Conservation (phyloP, 108 stramenopile species). For the Poteriospumella lacustris region DNA sequence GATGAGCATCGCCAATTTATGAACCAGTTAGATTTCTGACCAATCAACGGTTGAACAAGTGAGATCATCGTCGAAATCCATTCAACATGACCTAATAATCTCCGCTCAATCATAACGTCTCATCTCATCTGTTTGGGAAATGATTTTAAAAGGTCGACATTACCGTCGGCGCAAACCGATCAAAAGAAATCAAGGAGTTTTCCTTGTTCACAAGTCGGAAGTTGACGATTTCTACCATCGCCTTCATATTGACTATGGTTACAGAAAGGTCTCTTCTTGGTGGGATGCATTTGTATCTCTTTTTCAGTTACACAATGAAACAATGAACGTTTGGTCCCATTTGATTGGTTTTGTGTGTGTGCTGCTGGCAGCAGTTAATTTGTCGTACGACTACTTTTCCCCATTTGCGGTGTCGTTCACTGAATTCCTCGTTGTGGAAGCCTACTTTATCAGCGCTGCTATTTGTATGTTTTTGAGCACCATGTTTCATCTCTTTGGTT, state of each 20-base stretch:
- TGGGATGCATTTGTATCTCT: constrained; percentile 10
- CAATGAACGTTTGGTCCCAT: constrained; percentile 30
- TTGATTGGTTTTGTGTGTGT: constrained; percentile 21
- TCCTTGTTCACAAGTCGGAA: neutral
- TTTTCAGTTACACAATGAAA: constrained; percentile 26
- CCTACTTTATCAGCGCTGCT: neutral
- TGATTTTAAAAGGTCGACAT: too few species aligned
- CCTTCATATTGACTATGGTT: neutral
- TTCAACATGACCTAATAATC: too few species aligned
- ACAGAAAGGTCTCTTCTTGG: neutral
- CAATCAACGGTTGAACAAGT: too few species aligned
- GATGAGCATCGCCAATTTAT: too few species aligned
- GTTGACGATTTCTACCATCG: neutral
- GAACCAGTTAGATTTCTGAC: too few species aligned
- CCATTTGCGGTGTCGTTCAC: neutral
- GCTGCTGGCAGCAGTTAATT: neutral
- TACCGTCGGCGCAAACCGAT: too few species aligned
- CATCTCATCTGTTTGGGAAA: too few species aligned
- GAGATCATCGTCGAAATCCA: too few species aligned
- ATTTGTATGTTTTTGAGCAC: constrained; percentile 18
- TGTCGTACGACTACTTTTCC: neutral
- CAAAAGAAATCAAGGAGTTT: too few species aligned
- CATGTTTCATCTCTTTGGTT: constrained; percentile 22
- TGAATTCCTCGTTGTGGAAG: neutral
- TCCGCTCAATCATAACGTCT: too few species aligned